Evolutionary conservation across 805 yeast species (phyloP).

Genomic region (Dipodascus geniculatus): DNA sequence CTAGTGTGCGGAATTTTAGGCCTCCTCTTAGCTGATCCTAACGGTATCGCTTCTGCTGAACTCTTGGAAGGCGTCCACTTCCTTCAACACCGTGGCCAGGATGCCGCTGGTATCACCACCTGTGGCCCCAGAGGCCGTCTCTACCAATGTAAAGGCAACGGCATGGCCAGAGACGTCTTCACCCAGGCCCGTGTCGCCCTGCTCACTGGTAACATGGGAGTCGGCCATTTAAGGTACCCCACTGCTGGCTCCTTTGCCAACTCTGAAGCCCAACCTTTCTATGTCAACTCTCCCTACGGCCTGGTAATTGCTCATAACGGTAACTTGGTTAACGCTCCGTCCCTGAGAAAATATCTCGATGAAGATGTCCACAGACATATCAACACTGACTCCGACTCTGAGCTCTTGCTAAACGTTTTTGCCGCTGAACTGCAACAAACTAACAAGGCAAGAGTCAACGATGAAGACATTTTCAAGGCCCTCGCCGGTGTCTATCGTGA

Average conservation of each 20-base stretch:
- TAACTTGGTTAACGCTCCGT: conserved; percentile 78
- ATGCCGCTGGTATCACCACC: conserved; percentile 98
- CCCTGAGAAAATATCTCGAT: conserved; percentile 69
- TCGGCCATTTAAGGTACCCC: conserved; percentile 89
- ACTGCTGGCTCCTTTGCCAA: conserved; percentile 95
- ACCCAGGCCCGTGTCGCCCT: conserved; percentile 68
- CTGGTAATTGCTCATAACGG: conserved; percentile 88
- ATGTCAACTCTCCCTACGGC: conserved; percentile 95
- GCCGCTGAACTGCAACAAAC: conserved; percentile 86
- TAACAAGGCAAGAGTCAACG: conserved; percentile 88
- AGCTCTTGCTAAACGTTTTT: conserved; percentile 75
- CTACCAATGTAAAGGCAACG: conserved; percentile 96
- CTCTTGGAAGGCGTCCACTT: conserved; percentile 85
- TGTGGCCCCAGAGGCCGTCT: conserved; percentile 89
- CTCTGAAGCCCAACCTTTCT: conserved; percentile 97
- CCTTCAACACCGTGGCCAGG: conserved; percentile 96
- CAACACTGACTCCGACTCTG: conserved; percentile 94
- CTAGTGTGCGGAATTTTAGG: conserved; percentile 86
- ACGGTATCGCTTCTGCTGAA: conserved; percentile 71
- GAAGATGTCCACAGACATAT: conserved; percentile 93
- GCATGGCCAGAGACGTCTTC: conserved; percentile 97
- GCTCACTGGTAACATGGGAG: conserved; percentile 87
- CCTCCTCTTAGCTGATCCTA: conserved; percentile 66
- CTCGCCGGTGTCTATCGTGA: conserved; percentile 66
- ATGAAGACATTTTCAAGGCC: conserved; percentile 79